Percentiles rank a stretch among this genome's conserved stretches.
phyloP scores from a whole-genome alignment of 495 filamentous ascomycete species.

The Aspergillus ellipticus region DNA sequence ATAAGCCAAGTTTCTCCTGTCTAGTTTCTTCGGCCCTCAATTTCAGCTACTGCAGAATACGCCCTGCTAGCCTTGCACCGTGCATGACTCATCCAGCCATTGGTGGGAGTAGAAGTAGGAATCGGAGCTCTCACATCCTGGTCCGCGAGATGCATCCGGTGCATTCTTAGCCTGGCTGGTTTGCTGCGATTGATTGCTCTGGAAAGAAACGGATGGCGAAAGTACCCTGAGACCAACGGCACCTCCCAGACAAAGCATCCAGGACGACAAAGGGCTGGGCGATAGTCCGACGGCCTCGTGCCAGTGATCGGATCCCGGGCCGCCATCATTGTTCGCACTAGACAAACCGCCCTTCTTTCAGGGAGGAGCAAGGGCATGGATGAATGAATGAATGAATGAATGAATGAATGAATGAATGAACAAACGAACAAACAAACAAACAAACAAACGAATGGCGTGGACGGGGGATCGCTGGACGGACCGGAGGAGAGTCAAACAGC shows the following conservation, averaged over 20 bases:
- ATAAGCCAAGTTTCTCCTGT: too few species aligned
- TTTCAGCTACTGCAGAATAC: not conserved
- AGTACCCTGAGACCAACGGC: not conserved
- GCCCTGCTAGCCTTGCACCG: not conserved
- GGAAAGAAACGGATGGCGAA: not conserved
- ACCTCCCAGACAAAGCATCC: not conserved
- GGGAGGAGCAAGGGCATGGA: too few species aligned
- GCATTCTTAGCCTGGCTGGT: not conserved
- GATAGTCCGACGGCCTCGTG: slow-evolving; percentile 5
- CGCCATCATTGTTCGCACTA: not conserved
- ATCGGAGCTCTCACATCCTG: not conserved
- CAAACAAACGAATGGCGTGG: not conserved
- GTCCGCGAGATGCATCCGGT: not conserved
- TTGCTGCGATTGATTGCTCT: not conserved
- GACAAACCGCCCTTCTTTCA: not conserved
- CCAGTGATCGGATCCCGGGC: slow-evolving; percentile 5
- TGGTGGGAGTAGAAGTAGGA: not conserved
- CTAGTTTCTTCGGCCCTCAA: not conserved
- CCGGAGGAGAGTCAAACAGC: not conserved
- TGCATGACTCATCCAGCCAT: not conserved
- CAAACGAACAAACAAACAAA: too few species aligned
- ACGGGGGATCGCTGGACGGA: not conserved
- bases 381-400: too few species aligned
- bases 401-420: too few species aligned
- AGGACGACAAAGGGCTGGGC: not conserved